Evolutionary conservation across 1,284 basidiomycete genomes (phyloP), one percentile per base, ranked within the genome.

Genomic region (Leccinum solheimii): DNA sequence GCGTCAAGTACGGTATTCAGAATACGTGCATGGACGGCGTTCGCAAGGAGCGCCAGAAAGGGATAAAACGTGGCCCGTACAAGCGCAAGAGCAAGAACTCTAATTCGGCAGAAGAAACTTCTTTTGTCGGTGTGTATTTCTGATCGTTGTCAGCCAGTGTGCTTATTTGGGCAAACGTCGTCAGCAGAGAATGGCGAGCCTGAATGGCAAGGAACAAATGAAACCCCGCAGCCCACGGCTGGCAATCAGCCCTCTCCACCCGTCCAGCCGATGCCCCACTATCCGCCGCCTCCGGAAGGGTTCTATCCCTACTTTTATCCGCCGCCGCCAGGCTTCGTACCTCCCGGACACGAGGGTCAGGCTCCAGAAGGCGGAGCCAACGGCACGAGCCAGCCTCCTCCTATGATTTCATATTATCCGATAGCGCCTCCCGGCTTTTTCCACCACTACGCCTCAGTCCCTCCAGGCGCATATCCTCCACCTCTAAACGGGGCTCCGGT

Each of bases 1-100:
- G 92, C 70, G 71, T 85, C 71, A 94, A 94, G 75, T 94, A 94
- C 73, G 88, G 88, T 19, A 81, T 93, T 34, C 75, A 83, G 0
- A 85, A 88, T 23, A 77, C 80, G 0, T 94, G 92, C 70, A 72
- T 86, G 21, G 91, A 94, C 68, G 90, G 90, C 4, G 81, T 86
- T 58, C 82, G 92, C 62, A 94, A 94, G 73, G 92, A 92, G 73
- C 80, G 92, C 63, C 92, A 92, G 77, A 92, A 91, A 66, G 92
- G 92, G 43, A 83, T 94, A 74, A 94, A 94, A 74, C 86, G 92
- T 36, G 92, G 92, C 0, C 92, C 92, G 0, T 94, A 94, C 78
- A 91, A 92, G 67, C 86, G 88, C 65, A 91, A 91, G 77, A 81
- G 80, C 67, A 87, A 88, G 68, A 64, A 69, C 14, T 21, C 69